Base-by-base conservation (phyloP, 2,329 filamentous ascomycete genomes). In the Didymella sp. region DNA sequence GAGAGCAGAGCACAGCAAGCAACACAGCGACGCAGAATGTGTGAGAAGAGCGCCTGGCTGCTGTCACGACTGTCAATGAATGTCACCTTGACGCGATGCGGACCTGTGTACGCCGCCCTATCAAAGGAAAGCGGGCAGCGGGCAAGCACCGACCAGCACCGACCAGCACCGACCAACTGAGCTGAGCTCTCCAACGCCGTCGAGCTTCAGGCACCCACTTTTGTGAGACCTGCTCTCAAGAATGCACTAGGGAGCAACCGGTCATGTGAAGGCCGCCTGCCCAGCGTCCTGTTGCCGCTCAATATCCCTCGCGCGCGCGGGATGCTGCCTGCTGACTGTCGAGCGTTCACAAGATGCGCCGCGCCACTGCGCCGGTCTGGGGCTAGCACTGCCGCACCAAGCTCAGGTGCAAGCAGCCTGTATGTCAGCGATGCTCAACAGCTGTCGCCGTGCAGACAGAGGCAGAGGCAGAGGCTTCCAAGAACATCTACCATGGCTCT, bases 261-360 rank as follows among this genome's bases (percentile, higher is more conserved):
- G 24, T 54, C 57, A 47, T 41, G 47, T 17, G 41, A 24, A 50
- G 43, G 8, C 17, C 6, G 8, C 33, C 33, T 2, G 12, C 30
- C 21, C 28, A 54, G 55, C 48, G 27, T 40, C 4, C 52, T 4
- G 25, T 25, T 35, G 35, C 51, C 21, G 46, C 46, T 37, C 42
- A 6, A 37, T 28, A 38, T 48, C 55, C 49, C 67, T 67, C 64
- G 66, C 63, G 64, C 50, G 37, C 57, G 45, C 40, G 35, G 31
- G 17, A 17, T 33, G 38, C 47, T 56, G 57, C 24, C 60, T 61
- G 54, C 60, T 59, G 61, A 61, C 60, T 51, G 48, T 25, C 19
- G 52, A 59, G 60, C 59, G 56, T 61, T 68, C 61, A 69, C 62
- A 60, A 51, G 66, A 56, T 33, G 53, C 30, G 13, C 21, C 17